A percentile compares a stretch with the other conserved stretches of the same genome.
Evolutionary conservation across 805 yeast genomes (phyloP).

Genomic region (Maudiozyma barnettii): DNA sequence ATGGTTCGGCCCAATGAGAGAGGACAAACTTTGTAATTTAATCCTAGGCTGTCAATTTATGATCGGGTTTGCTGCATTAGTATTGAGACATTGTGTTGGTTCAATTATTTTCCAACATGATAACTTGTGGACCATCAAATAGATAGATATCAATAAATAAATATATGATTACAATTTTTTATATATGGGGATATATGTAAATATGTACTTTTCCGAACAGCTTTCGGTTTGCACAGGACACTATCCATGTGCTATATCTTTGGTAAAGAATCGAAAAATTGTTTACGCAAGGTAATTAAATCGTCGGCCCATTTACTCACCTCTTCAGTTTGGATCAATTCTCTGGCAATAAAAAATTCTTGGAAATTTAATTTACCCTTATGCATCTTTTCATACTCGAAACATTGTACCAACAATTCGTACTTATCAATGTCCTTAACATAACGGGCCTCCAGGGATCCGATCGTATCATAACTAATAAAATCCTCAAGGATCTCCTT

Average conservation of each 20-base stretch:
- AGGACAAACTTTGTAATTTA: slow-evolving; percentile 57
- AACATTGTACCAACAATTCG: slow-evolving; percentile 74
- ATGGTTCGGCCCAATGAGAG: slow-evolving; percentile 85
- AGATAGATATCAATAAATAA: neutral
- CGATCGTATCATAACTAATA: slow-evolving; percentile 82
- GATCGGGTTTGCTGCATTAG: slow-evolving; percentile 57
- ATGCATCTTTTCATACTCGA: slow-evolving; percentile 68
- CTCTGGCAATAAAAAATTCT: slow-evolving; percentile 59
- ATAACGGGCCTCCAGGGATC: slow-evolving; percentile 72
- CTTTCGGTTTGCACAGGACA: too few species aligned
- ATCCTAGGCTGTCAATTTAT: slow-evolving; percentile 54
- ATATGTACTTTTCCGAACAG: too few species aligned
- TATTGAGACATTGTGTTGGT: slow-evolving; percentile 74
- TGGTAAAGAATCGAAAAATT: slow-evolving; percentile 6
- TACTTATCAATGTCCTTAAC: slow-evolving; percentile 92
- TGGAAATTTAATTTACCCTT: slow-evolving; percentile 48
- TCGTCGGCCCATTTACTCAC: slow-evolving; percentile 61
- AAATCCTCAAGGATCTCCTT: slow-evolving; percentile 60
- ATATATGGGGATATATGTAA: neutral
- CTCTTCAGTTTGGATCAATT: slow-evolving; percentile 59
- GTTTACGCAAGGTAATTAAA: slow-evolving; percentile 37
- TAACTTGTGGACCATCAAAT: slow-evolving; percentile 41
- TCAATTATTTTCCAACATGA: slow-evolving; percentile 84
- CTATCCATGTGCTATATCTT: too few species aligned
- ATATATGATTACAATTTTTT: neutral